These are phyloP conservation scores for Blumeria hordei DNA, from an alignment of 2,329 filamentous ascomycete genomes.

Conservation along the genomic window DNA sequence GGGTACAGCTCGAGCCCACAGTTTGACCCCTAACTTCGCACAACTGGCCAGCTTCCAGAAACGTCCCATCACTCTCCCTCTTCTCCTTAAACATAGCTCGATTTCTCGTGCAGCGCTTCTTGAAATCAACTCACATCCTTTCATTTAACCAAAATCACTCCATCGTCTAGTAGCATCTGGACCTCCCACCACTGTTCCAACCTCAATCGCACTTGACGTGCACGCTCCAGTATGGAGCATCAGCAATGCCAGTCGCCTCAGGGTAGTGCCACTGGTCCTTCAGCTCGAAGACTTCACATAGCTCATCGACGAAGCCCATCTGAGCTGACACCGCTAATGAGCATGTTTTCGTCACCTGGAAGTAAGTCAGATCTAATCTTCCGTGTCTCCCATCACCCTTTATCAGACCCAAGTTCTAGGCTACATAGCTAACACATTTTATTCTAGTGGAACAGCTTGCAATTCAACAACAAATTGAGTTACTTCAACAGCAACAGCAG, in stretches of 20 bases:
- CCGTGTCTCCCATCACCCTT: slow-evolving; percentile 10
- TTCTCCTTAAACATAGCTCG: slow-evolving; percentile 11
- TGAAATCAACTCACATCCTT: slow-evolving; percentile 3
- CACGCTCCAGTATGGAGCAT: slow-evolving; percentile 21
- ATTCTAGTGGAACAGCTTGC: slow-evolving; percentile 77
- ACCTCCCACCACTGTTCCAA: slow-evolving; percentile 8
- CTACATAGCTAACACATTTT: slow-evolving; percentile 5
- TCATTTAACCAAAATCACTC: slow-evolving; percentile 7
- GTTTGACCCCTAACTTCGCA: no score
- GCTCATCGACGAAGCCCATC: slow-evolving; percentile 92
- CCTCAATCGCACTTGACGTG: slow-evolving; percentile 22
- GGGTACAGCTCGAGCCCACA: not conserved
- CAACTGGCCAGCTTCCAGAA: not conserved
- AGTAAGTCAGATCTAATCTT: slow-evolving; percentile 25
- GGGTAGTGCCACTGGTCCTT: slow-evolving; percentile 42
- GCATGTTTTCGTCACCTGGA: slow-evolving; percentile 43
- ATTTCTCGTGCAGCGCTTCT: slow-evolving; percentile 16
- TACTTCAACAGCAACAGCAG: slow-evolving; percentile 92
- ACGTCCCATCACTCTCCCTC: slow-evolving; percentile 7
- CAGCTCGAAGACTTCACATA: slow-evolving; percentile 83
- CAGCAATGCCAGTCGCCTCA: slow-evolving; percentile 31
- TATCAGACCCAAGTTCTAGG: not conserved
- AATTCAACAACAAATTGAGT: slow-evolving; percentile 93
- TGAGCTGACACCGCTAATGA: slow-evolving; percentile 91
- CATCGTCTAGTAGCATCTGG: slow-evolving; percentile 12